Base-by-base conservation (phyloP, 495 filamentous ascomycete species). In the Astrocystis sublimbata region DNA sequence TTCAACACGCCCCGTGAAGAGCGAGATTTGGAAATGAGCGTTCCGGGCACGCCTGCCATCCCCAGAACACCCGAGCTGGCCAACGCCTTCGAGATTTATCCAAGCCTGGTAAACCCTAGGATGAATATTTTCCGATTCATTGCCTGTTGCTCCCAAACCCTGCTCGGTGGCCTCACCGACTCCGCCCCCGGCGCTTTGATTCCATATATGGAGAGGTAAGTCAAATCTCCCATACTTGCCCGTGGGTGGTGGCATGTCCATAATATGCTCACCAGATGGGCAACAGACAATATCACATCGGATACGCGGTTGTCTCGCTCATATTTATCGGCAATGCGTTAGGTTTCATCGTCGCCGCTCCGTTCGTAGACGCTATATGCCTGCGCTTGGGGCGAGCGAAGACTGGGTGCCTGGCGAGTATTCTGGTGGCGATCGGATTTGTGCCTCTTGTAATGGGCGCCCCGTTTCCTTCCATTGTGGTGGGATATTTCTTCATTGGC, bases 321-420 rank as follows among this genome's bases (percentile, higher is more conserved):
- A 87, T 96, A 66, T 94, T 93, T 78, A 82, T 96, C 26, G 80
- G 86, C 41, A 90, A 89, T 64, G 91, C 92, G 0, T 52, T 88
- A 15, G 91, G 91, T 21, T 96, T 92, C 76, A 86, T 92, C 66
- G 66, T 80, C 43, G 88, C 88, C 3, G 90, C 90, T 2, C 85
- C 88, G 24, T 78, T 86, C 61, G 83, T 86, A 38, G 83, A 88
- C 66, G 76, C 70, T 43, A 66, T 83, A n/a, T 74, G 81, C 35
- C 73, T 86, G 10, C 78, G 83, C 2, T 63, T 92, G 1, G 90
- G 91, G 9, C 83, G 88, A 19, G 85, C 85, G 0, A 86, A 79
- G 56, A 79, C 82, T 28, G 77, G 90, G 26, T 79, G 86, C 4
- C 58, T 89, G 4, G 78, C 85, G 0, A 79, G 87, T 66, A 53